These are phyloP conservation scores for Carex myosuroides DNA, from an alignment of 176 grass and related monocot species.

Conservation along the genomic window DNA sequence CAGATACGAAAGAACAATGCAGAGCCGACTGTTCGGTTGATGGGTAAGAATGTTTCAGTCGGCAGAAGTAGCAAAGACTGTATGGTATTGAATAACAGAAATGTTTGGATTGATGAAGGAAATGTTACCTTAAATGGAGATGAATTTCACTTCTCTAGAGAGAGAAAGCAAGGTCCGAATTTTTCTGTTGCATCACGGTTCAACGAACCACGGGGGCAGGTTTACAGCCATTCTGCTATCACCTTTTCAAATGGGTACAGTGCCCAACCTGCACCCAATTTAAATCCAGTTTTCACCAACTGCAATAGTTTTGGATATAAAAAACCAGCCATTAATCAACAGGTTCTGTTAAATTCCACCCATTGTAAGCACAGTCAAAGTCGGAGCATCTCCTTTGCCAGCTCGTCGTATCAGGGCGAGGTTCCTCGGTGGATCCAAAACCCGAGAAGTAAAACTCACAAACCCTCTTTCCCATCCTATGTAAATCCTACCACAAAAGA, in stretches of 20 bases:
- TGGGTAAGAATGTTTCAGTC: constrained; percentile 82
- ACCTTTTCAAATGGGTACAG: constrained; percentile 9
- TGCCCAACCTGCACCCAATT: neutral
- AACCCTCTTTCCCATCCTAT: constrained; percentile 19
- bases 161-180: neutral
- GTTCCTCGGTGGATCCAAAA: constrained; percentile 20
- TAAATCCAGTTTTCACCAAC: neutral
- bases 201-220: neutral
- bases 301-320: neutral
- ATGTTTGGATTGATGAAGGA: neutral
- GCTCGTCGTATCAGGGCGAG: neutral
- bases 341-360: constrained; percentile 13
- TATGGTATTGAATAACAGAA: constrained; percentile 29
- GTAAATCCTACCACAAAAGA: neutral
- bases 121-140: neutral
- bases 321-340: neutral
- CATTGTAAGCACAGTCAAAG: constrained; percentile 19
- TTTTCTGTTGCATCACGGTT: neutral
- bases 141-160: neutral
- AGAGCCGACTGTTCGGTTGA: constrained; percentile 72
- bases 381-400: constrained; percentile 17
- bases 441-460: constrained; percentile 24
- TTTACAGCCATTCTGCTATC: neutral
- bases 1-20: constrained; percentile 21
- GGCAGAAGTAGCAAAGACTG: constrained; percentile 41